Evolutionary conservation across 441 rosid species (phyloP).

Genomic region (Pelargonium citronellum): DNA sequence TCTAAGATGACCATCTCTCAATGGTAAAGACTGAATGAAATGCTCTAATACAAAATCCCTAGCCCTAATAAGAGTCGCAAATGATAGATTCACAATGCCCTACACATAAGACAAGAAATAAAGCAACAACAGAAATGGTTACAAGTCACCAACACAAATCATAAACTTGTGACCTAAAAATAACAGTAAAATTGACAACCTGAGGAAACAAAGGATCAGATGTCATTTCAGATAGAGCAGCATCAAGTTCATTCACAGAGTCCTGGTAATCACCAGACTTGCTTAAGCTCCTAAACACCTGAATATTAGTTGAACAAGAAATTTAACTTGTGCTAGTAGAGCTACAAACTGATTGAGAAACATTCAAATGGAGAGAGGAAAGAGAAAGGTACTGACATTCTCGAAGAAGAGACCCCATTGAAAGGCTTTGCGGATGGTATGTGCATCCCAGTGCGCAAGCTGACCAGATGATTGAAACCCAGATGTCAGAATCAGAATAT

Average conservation of each 20-base stretch:
- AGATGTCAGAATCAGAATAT: conserved; percentile 59
- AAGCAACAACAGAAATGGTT: not conserved
- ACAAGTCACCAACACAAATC: not conserved
- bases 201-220: conserved; percentile 62
- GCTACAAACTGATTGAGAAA: not conserved
- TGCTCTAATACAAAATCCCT: conserved; percentile 42
- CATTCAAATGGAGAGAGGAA: not conserved
- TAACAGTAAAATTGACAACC: conserved; percentile 31
- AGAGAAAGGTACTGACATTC: conserved; percentile 35
- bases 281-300: conserved; percentile 47
- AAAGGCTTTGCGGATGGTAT: conserved; percentile 51
- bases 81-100: conserved; percentile 69
- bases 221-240: conserved; percentile 42
- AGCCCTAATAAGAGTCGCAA: conserved; percentile 39
- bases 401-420: conserved; percentile 83
- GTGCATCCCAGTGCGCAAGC: conserved; percentile 59
- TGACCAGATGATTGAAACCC: conserved; percentile 75
- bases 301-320: conserved; percentile 18
- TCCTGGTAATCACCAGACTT: conserved; percentile 35
- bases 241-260: conserved; percentile 57
- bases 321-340: not conserved
- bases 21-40: conserved; percentile 41
- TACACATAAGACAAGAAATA: conserved; percentile 24
- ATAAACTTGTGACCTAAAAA: not conserved
- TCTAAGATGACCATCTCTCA: conserved; percentile 60